A percentile compares a stretch with the other conserved stretches of the same genome.
These are phyloP conservation scores for Perkinsela sp. DNA, from an alignment of 208 protist genomes.

Conservation along the genomic window DNA sequence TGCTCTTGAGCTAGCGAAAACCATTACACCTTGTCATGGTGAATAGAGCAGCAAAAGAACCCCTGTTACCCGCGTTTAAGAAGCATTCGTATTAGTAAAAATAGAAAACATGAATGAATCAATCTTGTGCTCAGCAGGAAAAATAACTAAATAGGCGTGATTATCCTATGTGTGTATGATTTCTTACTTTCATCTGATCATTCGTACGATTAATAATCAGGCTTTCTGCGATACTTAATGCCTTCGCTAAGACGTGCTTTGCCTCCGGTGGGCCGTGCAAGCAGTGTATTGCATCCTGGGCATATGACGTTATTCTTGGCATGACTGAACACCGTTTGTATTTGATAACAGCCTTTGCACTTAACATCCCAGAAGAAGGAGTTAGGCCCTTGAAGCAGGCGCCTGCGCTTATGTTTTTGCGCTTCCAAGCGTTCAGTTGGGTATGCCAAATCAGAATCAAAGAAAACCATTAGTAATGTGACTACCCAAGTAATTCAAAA, in stretches of 20 bases:
- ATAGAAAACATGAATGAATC: too few species aligned
- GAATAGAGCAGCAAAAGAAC: too few species aligned
- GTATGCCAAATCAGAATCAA: slow-evolving; percentile 85
- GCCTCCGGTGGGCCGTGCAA: slow-evolving; percentile 92
- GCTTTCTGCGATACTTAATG: slow-evolving; percentile 78
- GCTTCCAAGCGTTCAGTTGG: slow-evolving; percentile 72
- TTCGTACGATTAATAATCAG: slow-evolving; percentile 34
- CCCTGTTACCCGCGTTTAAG: too few species aligned
- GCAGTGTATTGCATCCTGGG: slow-evolving; percentile 69
- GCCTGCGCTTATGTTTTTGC: slow-evolving; percentile 93
- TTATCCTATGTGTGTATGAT: too few species aligned
- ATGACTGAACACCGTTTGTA: slow-evolving; percentile 91
- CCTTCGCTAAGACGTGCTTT: slow-evolving; percentile 81
- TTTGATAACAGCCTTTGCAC: slow-evolving; percentile 78
- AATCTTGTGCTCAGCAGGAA: too few species aligned
- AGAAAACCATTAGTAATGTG: slow-evolving; percentile 59
- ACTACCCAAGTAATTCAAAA: too few species aligned
- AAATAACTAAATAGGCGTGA: too few species aligned
- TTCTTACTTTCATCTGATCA: too few species aligned
- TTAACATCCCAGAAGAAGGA: slow-evolving; percentile 98
- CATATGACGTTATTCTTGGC: slow-evolving; percentile 86
- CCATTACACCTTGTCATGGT: too few species aligned
- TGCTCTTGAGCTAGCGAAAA: too few species aligned
- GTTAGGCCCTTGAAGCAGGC: slow-evolving; percentile 93
- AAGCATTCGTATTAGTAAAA: slow-evolving; percentile 3